Conservation (phyloP, 1,284 basidiomycete species). For the Ustanciosporium gigantosporum region DNA sequence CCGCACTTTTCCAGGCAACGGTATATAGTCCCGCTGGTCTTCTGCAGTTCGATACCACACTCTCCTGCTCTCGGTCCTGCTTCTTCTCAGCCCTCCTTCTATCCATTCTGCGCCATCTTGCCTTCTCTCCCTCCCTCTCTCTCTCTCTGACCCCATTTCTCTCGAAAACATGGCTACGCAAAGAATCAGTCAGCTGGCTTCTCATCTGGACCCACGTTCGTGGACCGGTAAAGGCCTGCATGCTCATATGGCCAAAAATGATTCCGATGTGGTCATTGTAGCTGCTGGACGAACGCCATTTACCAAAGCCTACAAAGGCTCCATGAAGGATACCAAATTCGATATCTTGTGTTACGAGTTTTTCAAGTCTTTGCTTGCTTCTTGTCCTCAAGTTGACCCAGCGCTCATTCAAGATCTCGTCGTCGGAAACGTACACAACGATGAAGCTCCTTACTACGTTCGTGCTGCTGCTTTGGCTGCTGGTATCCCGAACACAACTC, state of each 20-base stretch:
- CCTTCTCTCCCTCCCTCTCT: too few species aligned
- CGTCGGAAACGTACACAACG: conserved; percentile 65
- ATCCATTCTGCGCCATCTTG: too few species aligned
- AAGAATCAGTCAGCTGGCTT: conserved; percentile 49
- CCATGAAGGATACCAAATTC: conserved; percentile 71
- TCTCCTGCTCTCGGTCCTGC: too few species aligned
- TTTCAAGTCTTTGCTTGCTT: conserved; percentile 68
- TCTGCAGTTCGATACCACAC: too few species aligned
- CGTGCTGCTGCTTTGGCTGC: conserved; percentile 74
- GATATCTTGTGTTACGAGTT: conserved; percentile 34
- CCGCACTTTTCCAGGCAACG: too few species aligned
- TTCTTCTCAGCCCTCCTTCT: too few species aligned
- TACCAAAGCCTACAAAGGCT: conserved; percentile 76
- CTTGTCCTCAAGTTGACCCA: conserved; percentile 72
- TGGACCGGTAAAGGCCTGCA: conserved; percentile 50
- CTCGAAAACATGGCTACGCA: not conserved
- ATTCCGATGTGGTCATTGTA: conserved; percentile 70
- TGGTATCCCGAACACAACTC: conserved; percentile 76
- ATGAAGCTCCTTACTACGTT: conserved; percentile 40
- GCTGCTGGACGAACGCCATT: conserved; percentile 79
- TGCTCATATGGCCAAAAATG: conserved; percentile 46
- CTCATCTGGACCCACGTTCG: conserved; percentile 53
- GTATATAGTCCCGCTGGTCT: too few species aligned
- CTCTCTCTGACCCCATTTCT: not conserved
- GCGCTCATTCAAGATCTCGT: conserved; percentile 75